These are phyloP conservation scores for Dendrostoma leiphaemia DNA, from an alignment of 2,329 filamentous ascomycete species.

Conservation along the genomic window DNA sequence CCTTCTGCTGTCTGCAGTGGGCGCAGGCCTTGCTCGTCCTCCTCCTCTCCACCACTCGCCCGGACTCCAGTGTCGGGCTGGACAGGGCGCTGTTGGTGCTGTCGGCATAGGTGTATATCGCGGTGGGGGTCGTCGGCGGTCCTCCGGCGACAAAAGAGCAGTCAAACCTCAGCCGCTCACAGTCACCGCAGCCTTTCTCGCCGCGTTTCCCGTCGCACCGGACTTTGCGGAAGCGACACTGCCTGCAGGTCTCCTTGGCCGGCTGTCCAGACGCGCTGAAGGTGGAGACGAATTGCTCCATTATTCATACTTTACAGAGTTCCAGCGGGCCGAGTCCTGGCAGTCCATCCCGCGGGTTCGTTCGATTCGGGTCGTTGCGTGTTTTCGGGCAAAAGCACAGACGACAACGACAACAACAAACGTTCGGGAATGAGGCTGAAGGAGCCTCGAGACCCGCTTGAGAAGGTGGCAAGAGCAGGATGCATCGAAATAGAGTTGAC, in stretches of 20 bases:
- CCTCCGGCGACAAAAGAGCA: constrained; percentile 16
- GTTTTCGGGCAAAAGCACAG: not conserved
- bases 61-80: constrained; percentile 5
- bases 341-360: not conserved
- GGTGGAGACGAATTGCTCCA: constrained; percentile 19
- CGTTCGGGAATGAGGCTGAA: constrained; percentile 2
- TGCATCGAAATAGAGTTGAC: constrained; percentile 10
- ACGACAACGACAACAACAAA: not conserved
- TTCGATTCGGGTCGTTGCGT: not conserved
- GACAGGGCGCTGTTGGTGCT: constrained; percentile 2
- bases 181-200: constrained; percentile 16
- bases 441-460: constrained; percentile 1
- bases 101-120: not conserved
- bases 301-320: constrained; percentile 4
- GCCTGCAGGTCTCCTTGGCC: constrained; percentile 18
- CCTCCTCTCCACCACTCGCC: constrained; percentile 13
- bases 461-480: constrained; percentile 2
- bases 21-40: constrained; percentile 18
- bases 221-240: constrained; percentile 17
- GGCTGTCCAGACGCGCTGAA: constrained; percentile 18
- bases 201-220: constrained; percentile 11
- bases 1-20: constrained; percentile 15
- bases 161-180: constrained; percentile 15
- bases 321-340: too few species aligned
- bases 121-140: constrained; percentile 11